Percentiles rank a stretch among this genome's conserved stretches.
phyloP scores from a whole-genome alignment of 2,329 filamentous ascomycete species.

The Aspergillus sp. region DNA sequence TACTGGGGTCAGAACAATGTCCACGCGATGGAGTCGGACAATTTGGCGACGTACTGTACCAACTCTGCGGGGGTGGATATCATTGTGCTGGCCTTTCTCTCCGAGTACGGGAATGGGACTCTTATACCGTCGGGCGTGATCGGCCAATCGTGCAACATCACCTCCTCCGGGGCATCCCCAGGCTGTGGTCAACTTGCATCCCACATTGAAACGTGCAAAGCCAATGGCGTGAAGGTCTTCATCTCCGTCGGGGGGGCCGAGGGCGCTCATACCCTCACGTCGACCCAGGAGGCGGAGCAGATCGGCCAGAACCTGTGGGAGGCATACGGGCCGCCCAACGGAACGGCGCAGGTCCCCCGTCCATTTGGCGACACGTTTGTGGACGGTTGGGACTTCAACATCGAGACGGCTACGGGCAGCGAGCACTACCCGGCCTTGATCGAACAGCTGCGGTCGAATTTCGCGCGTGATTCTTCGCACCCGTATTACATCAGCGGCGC shows the following conservation, averaged over 20 bases:
- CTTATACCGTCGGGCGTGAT: slow-evolving; percentile 42
- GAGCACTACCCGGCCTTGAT: slow-evolving; percentile 33
- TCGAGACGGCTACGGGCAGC: slow-evolving; percentile 41
- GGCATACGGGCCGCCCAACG: slow-evolving; percentile 42
- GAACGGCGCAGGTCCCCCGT: slow-evolving; percentile 30
- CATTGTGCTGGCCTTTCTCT: slow-evolving; percentile 46
- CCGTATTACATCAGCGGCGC: slow-evolving; percentile 50
- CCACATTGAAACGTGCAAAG: slow-evolving; percentile 47
- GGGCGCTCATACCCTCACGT: slow-evolving; percentile 35
- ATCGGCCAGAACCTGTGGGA: slow-evolving; percentile 46
- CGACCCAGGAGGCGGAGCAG: slow-evolving; percentile 37
- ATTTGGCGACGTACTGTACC: slow-evolving; percentile 36
- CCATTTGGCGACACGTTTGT: slow-evolving; percentile 33
- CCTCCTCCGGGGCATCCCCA: slow-evolving; percentile 7
- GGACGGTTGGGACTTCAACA: slow-evolving; percentile 55
- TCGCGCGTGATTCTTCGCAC: slow-evolving; percentile 32
- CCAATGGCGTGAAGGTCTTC: slow-evolving; percentile 45
- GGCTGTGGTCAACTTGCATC: slow-evolving; percentile 40
- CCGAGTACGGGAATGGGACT: slow-evolving; percentile 35
- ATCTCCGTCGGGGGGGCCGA: slow-evolving; percentile 46
- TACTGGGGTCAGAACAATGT: slow-evolving; percentile 31
- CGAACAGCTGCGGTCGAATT: slow-evolving; percentile 29
- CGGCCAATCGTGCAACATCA: slow-evolving; percentile 40
- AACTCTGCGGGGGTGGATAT: slow-evolving; percentile 42
- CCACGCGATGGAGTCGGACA: slow-evolving; percentile 32